phyloP scores from a whole-genome alignment of 192 early-diverging fungal genomes.

The Backusella morwellensis region DNA sequence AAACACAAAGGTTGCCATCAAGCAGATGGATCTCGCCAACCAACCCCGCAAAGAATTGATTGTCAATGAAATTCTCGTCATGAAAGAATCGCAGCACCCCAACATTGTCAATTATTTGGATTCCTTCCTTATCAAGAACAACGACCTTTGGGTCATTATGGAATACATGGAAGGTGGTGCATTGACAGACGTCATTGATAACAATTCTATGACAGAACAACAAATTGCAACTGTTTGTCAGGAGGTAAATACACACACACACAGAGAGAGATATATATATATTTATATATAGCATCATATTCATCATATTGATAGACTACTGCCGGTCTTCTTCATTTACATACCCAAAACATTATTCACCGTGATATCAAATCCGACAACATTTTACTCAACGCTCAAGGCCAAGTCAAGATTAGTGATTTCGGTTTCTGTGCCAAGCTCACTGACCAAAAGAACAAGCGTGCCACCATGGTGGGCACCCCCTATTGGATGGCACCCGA shows the following conservation, averaged over 20 bases:
- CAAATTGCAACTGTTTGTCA: slow-evolving; percentile 94
- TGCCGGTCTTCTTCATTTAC: slow-evolving; percentile 79
- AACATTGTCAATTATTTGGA: slow-evolving; percentile 99
- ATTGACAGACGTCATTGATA: slow-evolving; percentile 97
- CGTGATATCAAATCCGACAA: slow-evolving; percentile 92
- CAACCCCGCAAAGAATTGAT: slow-evolving; percentile 91
- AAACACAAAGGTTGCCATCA: slow-evolving; percentile 84
- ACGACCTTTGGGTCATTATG: slow-evolving; percentile 98
- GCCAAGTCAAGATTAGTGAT: slow-evolving; percentile 89
- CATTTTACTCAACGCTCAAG: slow-evolving; percentile 75
- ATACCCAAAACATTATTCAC: slow-evolving; percentile 83
- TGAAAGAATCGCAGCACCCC: slow-evolving; percentile 91
- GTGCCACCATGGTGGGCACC: slow-evolving; percentile 87
- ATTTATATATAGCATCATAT: too few relatives aligned
- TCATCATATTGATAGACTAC: slow-evolving; percentile 48
- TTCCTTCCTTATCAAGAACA: slow-evolving; percentile 80
- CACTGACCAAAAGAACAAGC: slow-evolving; percentile 79
- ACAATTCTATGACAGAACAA: slow-evolving; percentile 87
- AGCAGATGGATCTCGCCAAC: slow-evolving; percentile 86
- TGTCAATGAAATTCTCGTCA: slow-evolving; percentile 90
- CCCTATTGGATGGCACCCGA: slow-evolving; percentile 91
- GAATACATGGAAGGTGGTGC: slow-evolving; percentile 99
- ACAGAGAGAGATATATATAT: neutral
- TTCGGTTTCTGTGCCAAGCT: slow-evolving; percentile 96
- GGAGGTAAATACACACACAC: slow-evolving; percentile 56